Evolutionary conservation across 2,329 filamentous ascomycete genomes (phyloP).

Genomic region (Acephala macrosclerotiorum): DNA sequence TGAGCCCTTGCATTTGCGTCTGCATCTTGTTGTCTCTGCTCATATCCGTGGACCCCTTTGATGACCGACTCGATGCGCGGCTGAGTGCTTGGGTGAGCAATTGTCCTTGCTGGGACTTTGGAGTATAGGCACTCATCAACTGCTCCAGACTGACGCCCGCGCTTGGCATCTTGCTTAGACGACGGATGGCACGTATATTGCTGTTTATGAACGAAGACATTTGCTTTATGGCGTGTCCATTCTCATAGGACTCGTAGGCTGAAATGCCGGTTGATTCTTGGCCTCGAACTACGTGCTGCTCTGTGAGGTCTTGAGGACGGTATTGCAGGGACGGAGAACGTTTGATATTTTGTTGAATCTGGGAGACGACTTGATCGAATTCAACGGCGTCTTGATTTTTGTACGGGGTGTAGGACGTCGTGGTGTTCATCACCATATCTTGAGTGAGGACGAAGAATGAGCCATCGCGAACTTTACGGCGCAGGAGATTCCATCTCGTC

Average conservation of each 20-base stretch:
- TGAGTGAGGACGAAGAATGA: conserved; percentile 58
- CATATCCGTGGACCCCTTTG: conserved; percentile 14
- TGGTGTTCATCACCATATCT: conserved; percentile 43
- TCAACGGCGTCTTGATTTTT: conserved; percentile 47
- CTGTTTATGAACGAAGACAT: conserved; percentile 54
- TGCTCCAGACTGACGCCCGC: conserved; percentile 29
- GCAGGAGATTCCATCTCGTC: conserved; percentile 59
- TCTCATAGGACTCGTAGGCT: conserved; percentile 51
- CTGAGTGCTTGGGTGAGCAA: conserved; percentile 21
- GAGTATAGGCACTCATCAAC: conserved; percentile 31
- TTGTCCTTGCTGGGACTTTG: conserved; percentile 2
- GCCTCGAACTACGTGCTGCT: conserved; percentile 49
- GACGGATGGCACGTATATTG: conserved; percentile 52
- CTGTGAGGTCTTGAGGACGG: conserved; percentile 47
- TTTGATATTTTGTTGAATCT: conserved; percentile 49
- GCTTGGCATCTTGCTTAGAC: conserved; percentile 50
- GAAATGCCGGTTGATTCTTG: conserved; percentile 45
- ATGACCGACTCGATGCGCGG: conserved; percentile 9
- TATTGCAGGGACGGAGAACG: conserved; percentile 32
- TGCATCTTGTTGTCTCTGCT: background rate
- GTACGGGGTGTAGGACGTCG: conserved; percentile 32
- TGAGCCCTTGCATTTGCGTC: background rate
- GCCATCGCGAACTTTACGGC: conserved; percentile 56
- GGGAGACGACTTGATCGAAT: conserved; percentile 54
- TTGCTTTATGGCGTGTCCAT: conserved; percentile 50